Evolutionary conservation across 208 protist species (phyloP).

Genomic region (Endotrypanum monterogeii): DNA sequence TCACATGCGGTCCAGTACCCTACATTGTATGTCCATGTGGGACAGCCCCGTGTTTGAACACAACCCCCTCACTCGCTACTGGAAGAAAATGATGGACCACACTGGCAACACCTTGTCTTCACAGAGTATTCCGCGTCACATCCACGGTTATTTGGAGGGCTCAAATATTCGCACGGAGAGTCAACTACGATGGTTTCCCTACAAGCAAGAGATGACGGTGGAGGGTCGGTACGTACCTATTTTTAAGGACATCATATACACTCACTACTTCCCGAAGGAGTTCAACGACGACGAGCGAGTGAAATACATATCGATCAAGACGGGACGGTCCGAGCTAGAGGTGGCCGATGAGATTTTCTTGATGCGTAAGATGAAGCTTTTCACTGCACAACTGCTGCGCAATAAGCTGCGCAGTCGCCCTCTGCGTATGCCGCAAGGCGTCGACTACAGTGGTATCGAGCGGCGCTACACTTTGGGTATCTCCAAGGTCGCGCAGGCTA

Average conservation of each 20-base stretch:
- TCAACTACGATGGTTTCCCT: constrained; percentile 83
- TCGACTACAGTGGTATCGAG: constrained; percentile 86
- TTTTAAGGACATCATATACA: constrained; percentile 75
- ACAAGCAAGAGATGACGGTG: constrained; percentile 89
- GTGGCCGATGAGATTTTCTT: constrained; percentile 88
- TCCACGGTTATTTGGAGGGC: constrained; percentile 86
- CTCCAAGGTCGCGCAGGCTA: constrained; percentile 75
- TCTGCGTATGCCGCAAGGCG: constrained; percentile 74
- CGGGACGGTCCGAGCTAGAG: constrained; percentile 70
- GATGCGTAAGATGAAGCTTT: constrained; percentile 89
- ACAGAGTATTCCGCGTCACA: constrained; percentile 85
- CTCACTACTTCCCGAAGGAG: constrained; percentile 81
- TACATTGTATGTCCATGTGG: constrained; percentile 71
- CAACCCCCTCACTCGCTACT: constrained; percentile 77
- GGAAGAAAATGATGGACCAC: constrained; percentile 83
- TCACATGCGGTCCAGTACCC: constrained; percentile 24
- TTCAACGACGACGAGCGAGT: constrained; percentile 83
- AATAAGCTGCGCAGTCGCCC: constrained; percentile 78
- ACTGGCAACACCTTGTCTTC: constrained; percentile 77
- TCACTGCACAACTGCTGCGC: constrained; percentile 75
- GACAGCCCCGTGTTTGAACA: constrained; percentile 82
- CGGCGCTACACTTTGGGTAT: constrained; percentile 80
- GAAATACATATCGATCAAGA: constrained; percentile 83
- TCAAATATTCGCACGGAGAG: constrained; percentile 68
- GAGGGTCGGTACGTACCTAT: constrained; percentile 79